These are phyloP conservation scores for Breviolum minutum DNA, from an alignment of 73 alveolate species.

Conservation along the genomic window DNA sequence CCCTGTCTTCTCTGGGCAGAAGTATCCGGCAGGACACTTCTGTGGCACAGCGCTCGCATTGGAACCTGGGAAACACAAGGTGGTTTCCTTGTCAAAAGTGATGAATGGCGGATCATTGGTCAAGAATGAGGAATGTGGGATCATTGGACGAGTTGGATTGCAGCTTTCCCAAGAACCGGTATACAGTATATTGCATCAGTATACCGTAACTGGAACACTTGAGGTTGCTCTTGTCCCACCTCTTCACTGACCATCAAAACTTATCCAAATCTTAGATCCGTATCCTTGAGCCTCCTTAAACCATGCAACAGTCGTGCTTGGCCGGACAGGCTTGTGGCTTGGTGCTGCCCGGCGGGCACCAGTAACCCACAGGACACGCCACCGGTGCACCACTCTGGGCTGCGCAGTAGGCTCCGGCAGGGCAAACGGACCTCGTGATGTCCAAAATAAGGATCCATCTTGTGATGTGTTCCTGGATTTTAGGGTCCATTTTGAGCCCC, in stretches of 20 bases:
- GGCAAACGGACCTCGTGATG: neutral
- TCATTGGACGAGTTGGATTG: neutral
- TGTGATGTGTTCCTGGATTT: too few relatives aligned
- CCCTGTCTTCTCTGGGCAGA: neutral
- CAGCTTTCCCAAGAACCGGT: neutral
- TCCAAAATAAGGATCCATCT: too few relatives aligned
- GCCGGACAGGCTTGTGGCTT: slow-evolving; percentile 24
- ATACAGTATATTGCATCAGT: neutral
- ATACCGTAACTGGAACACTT: neutral
- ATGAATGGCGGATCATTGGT: neutral
- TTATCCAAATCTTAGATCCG: neutral
- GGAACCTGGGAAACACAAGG: slow-evolving; percentile 1
- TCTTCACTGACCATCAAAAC: neutral
- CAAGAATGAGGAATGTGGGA: neutral
- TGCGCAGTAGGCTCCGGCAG: neutral
- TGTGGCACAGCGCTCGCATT: neutral
- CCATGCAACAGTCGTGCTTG: slow-evolving; percentile 16
- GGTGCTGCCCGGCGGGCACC: slow-evolving; percentile 42
- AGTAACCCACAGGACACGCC: slow-evolving; percentile 21
- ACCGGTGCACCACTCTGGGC: slow-evolving; percentile 32
- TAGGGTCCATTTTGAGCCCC: too few relatives aligned
- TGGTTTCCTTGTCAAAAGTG: neutral
- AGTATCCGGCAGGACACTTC: slow-evolving; percentile 18
- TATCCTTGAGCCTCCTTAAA: neutral
- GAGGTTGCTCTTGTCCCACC: neutral